These are phyloP conservation scores for Scedosporium dehoogii DNA, from an alignment of 2,329 filamentous ascomycete genomes.

Conservation along the genomic window DNA sequence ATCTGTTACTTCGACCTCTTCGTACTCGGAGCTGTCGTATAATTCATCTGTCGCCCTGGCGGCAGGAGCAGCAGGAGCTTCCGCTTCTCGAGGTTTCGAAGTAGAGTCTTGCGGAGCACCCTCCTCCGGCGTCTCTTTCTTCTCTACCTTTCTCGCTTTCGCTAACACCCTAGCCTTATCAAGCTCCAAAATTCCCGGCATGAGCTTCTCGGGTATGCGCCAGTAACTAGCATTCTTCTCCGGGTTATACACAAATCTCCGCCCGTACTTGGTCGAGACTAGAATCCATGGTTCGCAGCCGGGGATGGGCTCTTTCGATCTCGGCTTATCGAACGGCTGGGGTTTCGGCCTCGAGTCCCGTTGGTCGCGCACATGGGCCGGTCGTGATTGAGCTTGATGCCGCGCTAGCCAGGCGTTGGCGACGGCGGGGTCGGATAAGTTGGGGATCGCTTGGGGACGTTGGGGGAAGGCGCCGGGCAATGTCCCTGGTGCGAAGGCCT, in stretches of 20 bases:
- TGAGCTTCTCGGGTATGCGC: slow-evolving; percentile 83
- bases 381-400: slow-evolving; percentile 26
- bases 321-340: slow-evolving; percentile 72
- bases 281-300: slow-evolving; percentile 80
- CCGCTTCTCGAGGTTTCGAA: not conserved
- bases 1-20: slow-evolving; percentile 55
- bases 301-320: slow-evolving; percentile 68
- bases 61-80: not conserved
- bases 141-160: slow-evolving; percentile 29
- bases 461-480: slow-evolving; percentile 21
- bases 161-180: slow-evolving; percentile 62
- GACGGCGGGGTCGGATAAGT: slow-evolving; percentile 42
- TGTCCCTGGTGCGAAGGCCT: slow-evolving; percentile 15
- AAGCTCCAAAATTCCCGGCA: slow-evolving; percentile 63
- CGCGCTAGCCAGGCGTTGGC: slow-evolving; percentile 54
- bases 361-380: slow-evolving; percentile 26
- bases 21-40: slow-evolving; percentile 61
- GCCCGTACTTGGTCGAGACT: slow-evolving; percentile 82
- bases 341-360: slow-evolving; percentile 41
- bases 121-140: not conserved
- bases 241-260: slow-evolving; percentile 84
- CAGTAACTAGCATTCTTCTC: slow-evolving; percentile 84
- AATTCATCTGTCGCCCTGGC: slow-evolving; percentile 17
- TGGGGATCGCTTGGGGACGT: slow-evolving; percentile 16
- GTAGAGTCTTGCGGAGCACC: not conserved